Base-by-base conservation (phyloP, 306 rosid genomes). In the Cercis canadensis region DNA sequence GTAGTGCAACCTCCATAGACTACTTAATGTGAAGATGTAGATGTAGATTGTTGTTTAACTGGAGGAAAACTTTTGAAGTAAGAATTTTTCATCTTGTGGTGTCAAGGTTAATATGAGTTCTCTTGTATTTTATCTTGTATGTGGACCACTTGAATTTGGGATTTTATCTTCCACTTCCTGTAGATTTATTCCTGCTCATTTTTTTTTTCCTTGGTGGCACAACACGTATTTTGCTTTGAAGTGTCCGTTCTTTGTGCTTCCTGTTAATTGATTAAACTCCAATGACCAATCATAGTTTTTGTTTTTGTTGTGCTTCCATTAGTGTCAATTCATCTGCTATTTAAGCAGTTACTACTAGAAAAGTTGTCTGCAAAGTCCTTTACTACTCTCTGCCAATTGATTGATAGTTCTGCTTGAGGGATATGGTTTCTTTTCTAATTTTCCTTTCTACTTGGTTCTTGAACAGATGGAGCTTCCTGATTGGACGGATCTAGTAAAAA, bases 391-490 rank as follows among this genome's bases (percentile, higher is more conserved):
- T 11, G 31, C 17, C 53, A 11, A 41, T 13, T 39, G 37, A 33
- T 13, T 34, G 11, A 14, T 16, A 6, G 37, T 29, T 50, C 51
- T 6, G 21, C 24, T 8, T 67, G 41, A 59, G 53, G 17, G 47
- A 6, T 44, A 33, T 60, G 31, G 31, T 43, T 58, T 51, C 41
- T 29, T 11, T 43, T 45, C 16, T 62, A 37, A 49, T 29, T 21
- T 9, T 46, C 14, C 5, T 60, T 66, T 72, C 32, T 10, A 4
- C 45, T 1, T 70, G 50, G 14, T 40, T 59, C 11, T 55, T 72
- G 2, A 24, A 77, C 70, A 89, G 96, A 75, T 89, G 64, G 96
- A 89, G 76, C 92, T 89, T 59, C 96, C 96, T 5, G 90, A 87
- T 19, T 89, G 90, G 90, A 80, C 90, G 0, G 96, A 89, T 15